Evolutionary conservation across 352 stramenopile species (phyloP).

Genomic region (Phytophthora cajani): DNA sequence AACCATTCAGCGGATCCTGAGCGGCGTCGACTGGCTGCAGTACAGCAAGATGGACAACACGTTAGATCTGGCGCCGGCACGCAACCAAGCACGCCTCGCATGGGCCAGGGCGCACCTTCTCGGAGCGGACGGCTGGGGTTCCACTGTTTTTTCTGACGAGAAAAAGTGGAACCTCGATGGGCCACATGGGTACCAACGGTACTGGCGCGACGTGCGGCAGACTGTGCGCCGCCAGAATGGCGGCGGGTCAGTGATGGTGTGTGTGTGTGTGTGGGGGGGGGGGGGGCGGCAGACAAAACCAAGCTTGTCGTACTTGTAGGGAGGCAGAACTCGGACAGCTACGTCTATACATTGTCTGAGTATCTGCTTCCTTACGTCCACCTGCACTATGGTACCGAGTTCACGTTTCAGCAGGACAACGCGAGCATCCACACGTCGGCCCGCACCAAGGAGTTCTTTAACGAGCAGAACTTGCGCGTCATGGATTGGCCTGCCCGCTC

Average conservation of each 20-base stretch:
- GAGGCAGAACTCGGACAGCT: not conserved
- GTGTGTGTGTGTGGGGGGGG: too few relatives aligned
- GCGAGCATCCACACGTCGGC: not conserved
- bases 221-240: not conserved
- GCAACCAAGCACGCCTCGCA: too few relatives aligned
- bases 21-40: too few relatives aligned
- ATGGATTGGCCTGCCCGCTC: not conserved
- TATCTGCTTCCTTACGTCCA: not conserved
- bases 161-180: too few relatives aligned
- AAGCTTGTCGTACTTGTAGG: not conserved
- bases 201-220: too few relatives aligned
- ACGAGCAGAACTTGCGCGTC: not conserved
- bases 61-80: too few relatives aligned
- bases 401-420: conserved; percentile 3
- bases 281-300: not conserved
- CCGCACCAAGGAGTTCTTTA: not conserved
- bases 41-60: too few relatives aligned
- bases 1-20: too few relatives aligned
- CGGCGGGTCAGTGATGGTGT: not conserved
- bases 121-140: too few relatives aligned
- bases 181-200: too few relatives aligned
- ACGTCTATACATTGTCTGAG: not conserved
- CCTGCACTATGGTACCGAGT: not conserved
- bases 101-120: too few relatives aligned
- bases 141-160: too few relatives aligned